Percentiles rank a stretch among this genome's conserved stretches.
These are phyloP conservation scores for Schizopora paradoxa DNA, from an alignment of 1,284 basidiomycete genomes.

Conservation along the genomic window DNA sequence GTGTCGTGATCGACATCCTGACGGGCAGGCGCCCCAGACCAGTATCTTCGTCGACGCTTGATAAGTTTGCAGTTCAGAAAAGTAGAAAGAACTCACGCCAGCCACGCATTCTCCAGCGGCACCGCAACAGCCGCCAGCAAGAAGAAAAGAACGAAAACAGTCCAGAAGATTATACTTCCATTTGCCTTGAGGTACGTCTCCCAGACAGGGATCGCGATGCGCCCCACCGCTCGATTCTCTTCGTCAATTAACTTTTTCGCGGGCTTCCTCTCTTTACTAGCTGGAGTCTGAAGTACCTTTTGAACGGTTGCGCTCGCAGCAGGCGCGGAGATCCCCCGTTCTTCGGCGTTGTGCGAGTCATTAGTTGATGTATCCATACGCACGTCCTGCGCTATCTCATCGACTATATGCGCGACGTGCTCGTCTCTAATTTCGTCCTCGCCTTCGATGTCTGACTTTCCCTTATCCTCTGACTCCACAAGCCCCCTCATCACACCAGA, in stretches of 20 bases:
- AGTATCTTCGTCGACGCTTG: constrained; percentile 35
- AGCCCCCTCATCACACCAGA: constrained; percentile 65
- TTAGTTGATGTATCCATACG: constrained; percentile 25
- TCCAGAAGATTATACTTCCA: constrained; percentile 68
- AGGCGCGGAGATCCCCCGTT: constrained; percentile 25
- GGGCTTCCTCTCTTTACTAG: constrained; percentile 59
- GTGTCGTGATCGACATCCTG: constrained; percentile 42
- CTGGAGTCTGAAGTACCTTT: constrained; percentile 45
- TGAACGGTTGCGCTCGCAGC: constrained; percentile 30
- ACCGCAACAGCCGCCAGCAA: constrained; percentile 66
- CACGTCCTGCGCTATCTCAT: constrained; percentile 14
- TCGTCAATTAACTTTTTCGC: constrained; percentile 88
- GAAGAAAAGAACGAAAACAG: constrained; percentile 54
- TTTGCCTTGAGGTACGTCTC: constrained; percentile 69
- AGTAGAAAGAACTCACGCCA: constrained; percentile 45
- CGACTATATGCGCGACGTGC: constrained; percentile 26
- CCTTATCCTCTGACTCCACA: constrained; percentile 47
- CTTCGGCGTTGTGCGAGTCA: constrained; percentile 21
- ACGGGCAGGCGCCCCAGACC: constrained; percentile 51
- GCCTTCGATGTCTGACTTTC: constrained; percentile 36
- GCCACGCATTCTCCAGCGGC: constrained; percentile 80
- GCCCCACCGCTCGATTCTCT: constrained; percentile 82
- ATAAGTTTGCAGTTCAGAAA: background rate
- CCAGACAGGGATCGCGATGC: constrained; percentile 79
- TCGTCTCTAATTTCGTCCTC: constrained; percentile 33